These are phyloP conservation scores for Aspergillus clavatus DNA, from an alignment of 2,329 filamentous ascomycete species.

Conservation along the genomic window DNA sequence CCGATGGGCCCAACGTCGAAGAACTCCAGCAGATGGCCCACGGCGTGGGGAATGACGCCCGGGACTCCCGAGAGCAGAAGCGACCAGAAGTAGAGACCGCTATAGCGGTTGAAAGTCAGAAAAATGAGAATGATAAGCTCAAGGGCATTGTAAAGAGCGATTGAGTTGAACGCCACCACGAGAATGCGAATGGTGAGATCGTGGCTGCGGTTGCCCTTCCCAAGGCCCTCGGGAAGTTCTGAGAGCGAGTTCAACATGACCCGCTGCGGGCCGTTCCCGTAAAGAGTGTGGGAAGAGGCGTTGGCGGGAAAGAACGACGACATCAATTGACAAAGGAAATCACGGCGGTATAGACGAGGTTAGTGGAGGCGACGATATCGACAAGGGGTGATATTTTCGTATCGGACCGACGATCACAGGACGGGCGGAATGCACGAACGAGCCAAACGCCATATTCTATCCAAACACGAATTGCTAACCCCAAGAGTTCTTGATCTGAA, in stretches of 20 bases:
- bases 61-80: slow-evolving; percentile 33
- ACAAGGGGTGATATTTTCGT: not conserved
- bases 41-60: slow-evolving; percentile 33
- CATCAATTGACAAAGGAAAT: not conserved
- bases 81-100: slow-evolving; percentile 41
- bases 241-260: slow-evolving; percentile 14
- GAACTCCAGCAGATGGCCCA: slow-evolving; percentile 40
- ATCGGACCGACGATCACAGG: not conserved
- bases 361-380: not conserved
- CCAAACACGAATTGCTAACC: not conserved
- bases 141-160: slow-evolving; percentile 47
- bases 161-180: slow-evolving; percentile 32
- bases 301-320: not conserved
- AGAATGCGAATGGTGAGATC: slow-evolving; percentile 22
- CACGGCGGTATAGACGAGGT: not conserved
- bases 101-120: slow-evolving; percentile 33
- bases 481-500: too few species aligned
- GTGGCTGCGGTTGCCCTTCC: slow-evolving; percentile 23
- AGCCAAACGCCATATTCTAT: not conserved
- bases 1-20: slow-evolving; percentile 32
- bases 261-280: not conserved
- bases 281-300: not conserved
- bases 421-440: not conserved
- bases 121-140: slow-evolving; percentile 38
- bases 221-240: slow-evolving; percentile 24